Conservation (phyloP, 2,329 filamentous ascomycete genomes). For the Trichoderma simmonsii region DNA sequence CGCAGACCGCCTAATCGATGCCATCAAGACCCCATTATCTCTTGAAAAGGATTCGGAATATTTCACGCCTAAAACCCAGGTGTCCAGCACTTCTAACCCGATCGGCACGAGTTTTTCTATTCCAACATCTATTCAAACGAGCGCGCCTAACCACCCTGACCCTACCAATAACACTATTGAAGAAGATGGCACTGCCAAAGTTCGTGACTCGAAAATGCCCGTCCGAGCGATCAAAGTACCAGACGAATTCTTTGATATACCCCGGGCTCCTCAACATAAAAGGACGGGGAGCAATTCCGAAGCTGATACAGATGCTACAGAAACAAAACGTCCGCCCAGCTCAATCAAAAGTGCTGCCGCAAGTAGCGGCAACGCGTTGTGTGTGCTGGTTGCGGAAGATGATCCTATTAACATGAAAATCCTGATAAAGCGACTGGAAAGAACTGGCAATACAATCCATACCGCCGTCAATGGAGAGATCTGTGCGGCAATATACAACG, state of each 20-base stretch:
- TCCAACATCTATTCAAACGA: neutral
- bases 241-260: conserved; percentile 43
- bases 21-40: conserved; percentile 60
- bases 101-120: neutral
- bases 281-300: conserved; percentile 41
- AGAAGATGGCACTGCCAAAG: conserved; percentile 35
- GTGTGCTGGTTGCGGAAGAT: conserved; percentile 79
- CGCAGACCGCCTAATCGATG: conserved; percentile 68
- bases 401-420: conserved; percentile 85
- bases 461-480: conserved; percentile 82
- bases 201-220: conserved; percentile 45
- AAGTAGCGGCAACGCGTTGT: conserved; percentile 38
- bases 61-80: conserved; percentile 23
- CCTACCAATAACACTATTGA: neutral
- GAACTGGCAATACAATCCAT: conserved; percentile 66
- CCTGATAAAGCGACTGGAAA: conserved; percentile 74
- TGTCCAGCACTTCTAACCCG: neutral
- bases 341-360: conserved; percentile 26
- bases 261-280: conserved; percentile 30
- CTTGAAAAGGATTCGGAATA: conserved; percentile 40
- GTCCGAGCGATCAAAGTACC: conserved; percentile 48
- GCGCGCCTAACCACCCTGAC: neutral
- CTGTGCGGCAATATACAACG: conserved; percentile 68
- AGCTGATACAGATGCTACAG: conserved; percentile 25
- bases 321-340: conserved; percentile 21